Evolutionary conservation across 805 yeast species (phyloP).

Genomic region (Lipomyces lipofer): DNA sequence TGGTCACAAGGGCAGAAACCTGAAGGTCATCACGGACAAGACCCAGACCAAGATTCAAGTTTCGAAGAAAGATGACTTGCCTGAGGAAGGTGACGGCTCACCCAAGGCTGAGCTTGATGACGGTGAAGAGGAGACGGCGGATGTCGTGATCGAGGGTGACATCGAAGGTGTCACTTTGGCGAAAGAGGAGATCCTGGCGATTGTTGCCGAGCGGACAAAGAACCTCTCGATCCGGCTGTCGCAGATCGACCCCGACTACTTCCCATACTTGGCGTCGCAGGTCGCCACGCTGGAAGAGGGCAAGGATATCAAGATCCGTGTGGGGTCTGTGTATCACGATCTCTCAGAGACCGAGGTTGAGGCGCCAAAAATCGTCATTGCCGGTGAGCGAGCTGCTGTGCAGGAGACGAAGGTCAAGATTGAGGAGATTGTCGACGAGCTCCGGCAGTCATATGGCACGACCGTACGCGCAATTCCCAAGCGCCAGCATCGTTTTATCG

Average conservation of each 20-base stretch:
- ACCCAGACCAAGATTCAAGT: conserved; percentile 73
- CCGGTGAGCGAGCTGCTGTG: conserved; percentile 73
- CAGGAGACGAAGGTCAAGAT: conserved; percentile 56
- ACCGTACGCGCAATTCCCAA: conserved; percentile 67
- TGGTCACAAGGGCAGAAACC: conserved; percentile 81
- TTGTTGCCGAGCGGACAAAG: conserved; percentile 58
- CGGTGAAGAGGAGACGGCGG: conserved; percentile 62
- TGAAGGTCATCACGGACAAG: conserved; percentile 73
- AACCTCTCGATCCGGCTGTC: conserved; percentile 27
- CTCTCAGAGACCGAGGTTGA: conserved; percentile 10
- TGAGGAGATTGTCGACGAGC: conserved; percentile 46
- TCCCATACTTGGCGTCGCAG: conserved; percentile 40
- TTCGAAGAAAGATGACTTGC: conserved; percentile 39
- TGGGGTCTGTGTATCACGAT: conserved; percentile 22
- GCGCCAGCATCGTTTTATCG: conserved; percentile 63
- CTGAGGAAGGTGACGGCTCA: conserved; percentile 33
- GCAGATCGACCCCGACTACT: conserved; percentile 31
- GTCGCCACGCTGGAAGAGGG: conserved; percentile 40
- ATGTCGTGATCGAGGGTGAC: conserved; percentile 76
- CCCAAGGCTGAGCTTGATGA: conserved; percentile 46
- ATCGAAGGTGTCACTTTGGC: conserved; percentile 79
- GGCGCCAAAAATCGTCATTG: conserved; percentile 49
- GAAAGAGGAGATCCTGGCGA: conserved; percentile 62
- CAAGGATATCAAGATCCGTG: conserved; percentile 34
- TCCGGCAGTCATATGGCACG: conserved; percentile 49